Evolutionary conservation across 2,329 filamentous ascomycete species (phyloP).

Genomic region (Arthrobotrys conoides): DNA sequence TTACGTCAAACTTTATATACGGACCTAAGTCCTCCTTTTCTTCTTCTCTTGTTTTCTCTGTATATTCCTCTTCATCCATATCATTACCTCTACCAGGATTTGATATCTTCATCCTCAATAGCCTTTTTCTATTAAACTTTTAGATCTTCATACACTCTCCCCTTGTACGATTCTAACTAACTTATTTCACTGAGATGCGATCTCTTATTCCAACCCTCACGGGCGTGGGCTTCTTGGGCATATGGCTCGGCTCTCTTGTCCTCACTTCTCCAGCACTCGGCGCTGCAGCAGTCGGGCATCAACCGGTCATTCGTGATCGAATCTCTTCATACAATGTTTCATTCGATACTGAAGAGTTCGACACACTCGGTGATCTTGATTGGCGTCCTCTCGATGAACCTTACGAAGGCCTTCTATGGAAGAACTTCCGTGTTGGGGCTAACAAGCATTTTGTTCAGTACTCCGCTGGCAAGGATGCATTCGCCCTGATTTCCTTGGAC

Average conservation of each 20-base stretch:
- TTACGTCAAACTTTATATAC: no score
- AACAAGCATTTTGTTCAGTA: constrained; percentile 51
- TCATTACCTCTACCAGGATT: background rate
- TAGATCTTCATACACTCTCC: background rate
- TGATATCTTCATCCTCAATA: background rate
- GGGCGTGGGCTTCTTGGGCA: background rate
- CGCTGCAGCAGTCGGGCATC: background rate
- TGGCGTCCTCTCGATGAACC: constrained; percentile 42
- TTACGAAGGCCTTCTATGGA: constrained; percentile 49
- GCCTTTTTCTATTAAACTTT: background rate
- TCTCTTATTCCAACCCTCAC: background rate
- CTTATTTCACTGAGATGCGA: background rate
- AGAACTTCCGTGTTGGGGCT: constrained; percentile 45
- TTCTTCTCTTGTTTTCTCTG: no score
- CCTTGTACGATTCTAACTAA: constrained; percentile 8
- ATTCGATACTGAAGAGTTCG: constrained; percentile 48
- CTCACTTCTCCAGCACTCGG: background rate
- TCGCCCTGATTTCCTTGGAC: constrained; percentile 38
- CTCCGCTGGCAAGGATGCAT: constrained; percentile 46
- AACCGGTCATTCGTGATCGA: constrained; percentile 30
- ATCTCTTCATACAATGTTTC: constrained; percentile 50
- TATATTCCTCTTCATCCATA: no score
- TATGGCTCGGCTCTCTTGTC: constrained; percentile 5
- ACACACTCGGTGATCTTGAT: constrained; percentile 54
- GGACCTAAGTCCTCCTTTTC: no score